phyloP scores from a whole-genome alignment of 768 basidiomycete species.

The Russula abietina region DNA sequence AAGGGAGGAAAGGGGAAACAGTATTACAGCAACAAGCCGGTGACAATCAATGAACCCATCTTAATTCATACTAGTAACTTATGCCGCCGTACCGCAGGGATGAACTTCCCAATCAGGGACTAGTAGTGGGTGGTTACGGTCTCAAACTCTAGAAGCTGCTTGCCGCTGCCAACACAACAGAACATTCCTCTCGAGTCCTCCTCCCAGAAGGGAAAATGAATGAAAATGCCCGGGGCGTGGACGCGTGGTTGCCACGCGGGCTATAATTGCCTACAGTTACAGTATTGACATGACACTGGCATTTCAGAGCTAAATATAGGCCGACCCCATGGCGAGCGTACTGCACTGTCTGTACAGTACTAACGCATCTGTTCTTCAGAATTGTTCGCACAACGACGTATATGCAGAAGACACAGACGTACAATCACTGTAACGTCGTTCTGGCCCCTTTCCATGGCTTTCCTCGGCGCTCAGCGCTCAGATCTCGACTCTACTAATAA shows the following conservation, averaged over 20 bases:
- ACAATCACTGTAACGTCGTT: too few species aligned
- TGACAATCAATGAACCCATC: not conserved
- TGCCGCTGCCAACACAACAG: not conserved
- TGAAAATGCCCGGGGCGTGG: not conserved
- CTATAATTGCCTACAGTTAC: not conserved
- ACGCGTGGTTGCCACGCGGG: not conserved
- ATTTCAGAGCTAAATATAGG: not conserved
- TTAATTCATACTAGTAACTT: not conserved
- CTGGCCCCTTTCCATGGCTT: too few species aligned
- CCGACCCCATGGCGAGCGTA: not conserved
- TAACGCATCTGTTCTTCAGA: too few species aligned
- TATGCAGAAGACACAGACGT: too few species aligned
- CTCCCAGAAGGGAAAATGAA: not conserved
- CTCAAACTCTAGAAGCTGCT: too few species aligned
- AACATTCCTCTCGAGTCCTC: too few species aligned
- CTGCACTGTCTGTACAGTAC: too few species aligned
- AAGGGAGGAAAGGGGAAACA: not conserved
- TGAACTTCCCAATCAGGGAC: not conserved
- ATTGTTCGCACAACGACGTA: too few species aligned
- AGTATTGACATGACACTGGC: not conserved
- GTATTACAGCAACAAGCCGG: too few species aligned
- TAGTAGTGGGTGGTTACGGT: not conserved
- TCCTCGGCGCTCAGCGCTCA: too few species aligned
- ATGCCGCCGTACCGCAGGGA: not conserved
- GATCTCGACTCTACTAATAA: too few species aligned